Conservation (phyloP, 495 filamentous ascomycete genomes). For the Penicillium daleae region DNA sequence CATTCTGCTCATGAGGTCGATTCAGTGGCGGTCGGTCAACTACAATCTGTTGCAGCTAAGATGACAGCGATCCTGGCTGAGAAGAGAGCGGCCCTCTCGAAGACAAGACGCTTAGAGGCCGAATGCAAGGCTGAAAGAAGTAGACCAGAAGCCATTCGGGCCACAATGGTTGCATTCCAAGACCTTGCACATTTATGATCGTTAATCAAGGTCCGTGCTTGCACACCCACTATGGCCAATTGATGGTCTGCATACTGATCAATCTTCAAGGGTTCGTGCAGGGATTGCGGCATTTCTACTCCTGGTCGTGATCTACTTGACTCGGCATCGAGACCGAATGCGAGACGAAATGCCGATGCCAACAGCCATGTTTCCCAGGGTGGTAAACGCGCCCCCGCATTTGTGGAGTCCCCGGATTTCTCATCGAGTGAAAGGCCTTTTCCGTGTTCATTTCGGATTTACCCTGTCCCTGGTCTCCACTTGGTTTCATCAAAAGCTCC, state of each 20-base stretch:
- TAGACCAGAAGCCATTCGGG: neutral
- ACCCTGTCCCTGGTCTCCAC: constrained; percentile 8
- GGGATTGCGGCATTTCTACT: neutral
- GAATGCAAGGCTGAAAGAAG: neutral
- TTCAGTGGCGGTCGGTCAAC: neutral
- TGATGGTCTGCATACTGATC: neutral
- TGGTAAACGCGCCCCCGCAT: constrained; percentile 12
- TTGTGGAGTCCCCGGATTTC: constrained; percentile 27
- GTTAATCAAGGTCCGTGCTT: neutral
- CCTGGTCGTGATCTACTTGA: neutral
- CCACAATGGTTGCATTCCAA: neutral
- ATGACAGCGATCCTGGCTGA: neutral
- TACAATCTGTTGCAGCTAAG: neutral
- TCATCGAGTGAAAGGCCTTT: neutral
- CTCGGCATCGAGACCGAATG: neutral
- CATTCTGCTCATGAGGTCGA: neutral
- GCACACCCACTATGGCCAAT: neutral
- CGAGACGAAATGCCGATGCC: constrained; percentile 13
- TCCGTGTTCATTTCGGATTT: neutral
- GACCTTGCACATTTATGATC: neutral
- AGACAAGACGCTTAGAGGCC: too few species aligned
- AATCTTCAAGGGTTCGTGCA: neutral
- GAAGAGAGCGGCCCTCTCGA: too few species aligned
- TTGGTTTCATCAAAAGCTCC: neutral
- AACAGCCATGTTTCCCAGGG: constrained; percentile 7